Evolutionary conservation across 2,329 filamentous ascomycete genomes (phyloP), one percentile per base, ranked within the genome.

Genomic region (Cladophialophora yegresii): DNA sequence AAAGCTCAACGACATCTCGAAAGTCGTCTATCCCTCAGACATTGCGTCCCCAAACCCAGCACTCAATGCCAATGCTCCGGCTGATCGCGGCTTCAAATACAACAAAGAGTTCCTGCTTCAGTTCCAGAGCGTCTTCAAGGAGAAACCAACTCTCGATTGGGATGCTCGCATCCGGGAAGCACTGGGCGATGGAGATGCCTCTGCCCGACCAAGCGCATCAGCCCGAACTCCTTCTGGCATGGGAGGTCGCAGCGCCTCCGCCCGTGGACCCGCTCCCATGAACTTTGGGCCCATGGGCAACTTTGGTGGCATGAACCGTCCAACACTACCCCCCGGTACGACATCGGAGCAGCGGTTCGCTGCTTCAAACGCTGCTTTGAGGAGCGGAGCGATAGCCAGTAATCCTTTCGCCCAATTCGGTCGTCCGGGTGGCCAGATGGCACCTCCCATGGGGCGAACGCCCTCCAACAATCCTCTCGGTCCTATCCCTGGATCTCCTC

Each of bases 91-190:
- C 80, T 96, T 96, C 82, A 93, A 96, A 77, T 99, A 99, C 78
- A 92, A 98, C 79, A 91, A 93, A 73, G 89, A 89, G 72, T 99
- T 99, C 83, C 82, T 99, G 79, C 84, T 99, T 32, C 95, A 99
- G 75, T 99, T 99, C 84, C 91, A 97, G 80, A 86, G 86, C 72
- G 92, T 96, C 22, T 99, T 97, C 80, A 96, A 92, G 68, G 95
- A 99, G 82, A 96, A 97, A 80, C 95, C 95, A 13, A 96, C 92
- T 0, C 78, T 93, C 50, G 93, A 98, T 74, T 99, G 96, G 86
- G 90, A 96, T 74, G 84, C 89, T 70, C 93, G 95, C 74, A 88
- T 99, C 67, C 84, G 93, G 84, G 88, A 90, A 79, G 83, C 89
- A 81, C 77, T 99, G 70, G 93, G 93, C 63, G 93, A 96, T 69